phyloP scores from a whole-genome alignment of 2,329 filamentous ascomycete species.

The Fusarium globosum region DNA sequence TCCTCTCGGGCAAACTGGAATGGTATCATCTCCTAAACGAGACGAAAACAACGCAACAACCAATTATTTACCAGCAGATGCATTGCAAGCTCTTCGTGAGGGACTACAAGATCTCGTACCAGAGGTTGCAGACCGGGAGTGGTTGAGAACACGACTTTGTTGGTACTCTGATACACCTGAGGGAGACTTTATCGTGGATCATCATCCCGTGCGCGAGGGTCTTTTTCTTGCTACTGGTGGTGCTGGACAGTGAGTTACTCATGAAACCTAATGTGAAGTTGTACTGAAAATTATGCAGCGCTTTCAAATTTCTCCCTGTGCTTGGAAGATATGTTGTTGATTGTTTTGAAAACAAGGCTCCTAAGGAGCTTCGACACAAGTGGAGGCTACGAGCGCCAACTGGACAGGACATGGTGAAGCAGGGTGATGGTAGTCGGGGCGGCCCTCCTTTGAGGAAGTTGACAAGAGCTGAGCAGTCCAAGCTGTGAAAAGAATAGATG shows the following conservation, averaged over 20 bases:
- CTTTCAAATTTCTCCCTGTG: constrained; percentile 38
- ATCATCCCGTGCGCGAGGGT: constrained; percentile 61
- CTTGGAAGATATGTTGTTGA: constrained; percentile 43
- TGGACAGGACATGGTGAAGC: constrained; percentile 22
- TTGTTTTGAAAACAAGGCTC: constrained; percentile 49
- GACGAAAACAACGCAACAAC: constrained; percentile 53
- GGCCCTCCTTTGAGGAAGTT: constrained; percentile 45
- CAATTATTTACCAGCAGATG: constrained; percentile 61
- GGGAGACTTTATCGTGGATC: constrained; percentile 71
- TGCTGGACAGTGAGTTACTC: constrained; percentile 40
- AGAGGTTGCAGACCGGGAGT: constrained; percentile 61
- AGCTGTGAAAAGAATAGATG: constrained; percentile 25
- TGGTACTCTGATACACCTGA: constrained; percentile 74
- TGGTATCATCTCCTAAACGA: constrained; percentile 50
- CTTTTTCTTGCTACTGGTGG: constrained; percentile 60
- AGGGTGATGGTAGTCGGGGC: constrained; percentile 47
- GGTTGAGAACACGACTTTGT: constrained; percentile 64
- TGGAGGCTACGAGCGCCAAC: constrained; percentile 43
- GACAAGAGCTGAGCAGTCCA: constrained; percentile 43
- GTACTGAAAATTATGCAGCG: constrained; percentile 17
- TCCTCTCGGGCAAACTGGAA: constrained; percentile 12
- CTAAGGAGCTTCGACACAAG: constrained; percentile 43
- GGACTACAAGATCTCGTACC: constrained; percentile 66
- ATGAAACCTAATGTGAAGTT: accelerated
- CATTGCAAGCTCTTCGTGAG: constrained; percentile 61